Percentiles rank a stretch among this genome's conserved stretches.
Evolutionary conservation across 495 filamentous ascomycete genomes (phyloP).

Genomic region (Immersiella caudata): DNA sequence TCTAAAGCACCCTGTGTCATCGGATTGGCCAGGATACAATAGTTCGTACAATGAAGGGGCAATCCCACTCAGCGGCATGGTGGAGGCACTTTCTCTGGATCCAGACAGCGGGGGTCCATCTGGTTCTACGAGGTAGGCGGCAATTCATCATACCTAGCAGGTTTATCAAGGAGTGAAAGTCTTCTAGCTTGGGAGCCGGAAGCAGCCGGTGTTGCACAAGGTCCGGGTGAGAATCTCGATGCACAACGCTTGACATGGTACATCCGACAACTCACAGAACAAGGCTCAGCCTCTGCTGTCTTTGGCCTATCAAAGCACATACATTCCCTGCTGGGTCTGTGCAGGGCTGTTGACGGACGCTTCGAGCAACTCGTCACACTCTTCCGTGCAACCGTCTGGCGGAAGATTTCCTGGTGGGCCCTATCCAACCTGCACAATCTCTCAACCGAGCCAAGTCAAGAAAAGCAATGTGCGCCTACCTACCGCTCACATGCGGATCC

Average conservation of each 20-base stretch:
- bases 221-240: no score
- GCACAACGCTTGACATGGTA: no score
- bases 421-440: no score
- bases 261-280: background rate
- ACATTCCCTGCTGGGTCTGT: background rate
- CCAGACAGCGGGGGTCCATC: background rate
- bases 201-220: background rate
- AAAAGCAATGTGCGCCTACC: no score
- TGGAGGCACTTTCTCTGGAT: conserved; percentile 26
- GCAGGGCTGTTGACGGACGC: background rate
- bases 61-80: conserved; percentile 20
- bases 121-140: background rate
- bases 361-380: background rate
- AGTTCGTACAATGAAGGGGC: conserved; percentile 19
- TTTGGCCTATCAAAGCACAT: background rate
- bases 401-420: background rate
- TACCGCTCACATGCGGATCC: background rate
- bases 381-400: background rate
- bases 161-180: background rate
- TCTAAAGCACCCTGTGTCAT: conserved; percentile 29
- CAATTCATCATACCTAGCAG: background rate
- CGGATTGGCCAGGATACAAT: conserved; percentile 32
- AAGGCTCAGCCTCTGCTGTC: background rate
- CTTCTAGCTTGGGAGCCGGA: background rate
- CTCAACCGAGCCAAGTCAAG: no score